Percentiles rank a stretch among this genome's conserved stretches.
Evolutionary conservation across 257 asterid species (phyloP).

Genomic region (Solanum raphanifolium): DNA sequence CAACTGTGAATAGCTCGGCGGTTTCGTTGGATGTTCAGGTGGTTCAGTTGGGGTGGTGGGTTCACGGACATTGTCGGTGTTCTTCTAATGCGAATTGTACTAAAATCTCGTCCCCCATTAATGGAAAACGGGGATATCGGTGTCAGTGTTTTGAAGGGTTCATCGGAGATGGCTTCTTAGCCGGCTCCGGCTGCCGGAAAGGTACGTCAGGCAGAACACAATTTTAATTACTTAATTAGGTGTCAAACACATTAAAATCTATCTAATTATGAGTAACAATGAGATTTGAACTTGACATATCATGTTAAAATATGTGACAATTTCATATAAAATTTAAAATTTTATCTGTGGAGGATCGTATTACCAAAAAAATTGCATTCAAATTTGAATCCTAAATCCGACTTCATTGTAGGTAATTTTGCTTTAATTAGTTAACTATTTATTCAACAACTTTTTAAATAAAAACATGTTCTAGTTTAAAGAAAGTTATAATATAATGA

Average conservation of each 20-base stretch:
- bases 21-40: slow-evolving; percentile 58
- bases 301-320: not conserved
- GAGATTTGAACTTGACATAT: not conserved
- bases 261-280: not conserved
- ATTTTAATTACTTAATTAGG: not conserved
- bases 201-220: slow-evolving; percentile 18
- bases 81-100: slow-evolving; percentile 46
- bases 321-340: not conserved
- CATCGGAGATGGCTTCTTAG: slow-evolving; percentile 60
- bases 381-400: not conserved
- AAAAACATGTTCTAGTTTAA: not conserved
- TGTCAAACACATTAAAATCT: not conserved
- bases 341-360: no score
- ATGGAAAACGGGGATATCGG: slow-evolving; percentile 26
- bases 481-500: not conserved
- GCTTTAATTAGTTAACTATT: not conserved
- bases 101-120: slow-evolving; percentile 11
- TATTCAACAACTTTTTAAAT: not conserved
- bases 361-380: not conserved
- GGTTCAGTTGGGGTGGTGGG: slow-evolving; percentile 75
- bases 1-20: slow-evolving; percentile 25
- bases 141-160: slow-evolving; percentile 59
- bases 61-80: slow-evolving; percentile 48
- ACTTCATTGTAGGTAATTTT: not conserved
- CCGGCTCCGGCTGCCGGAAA: slow-evolving; percentile 69